phyloP scores from a whole-genome alignment of 2,329 filamentous ascomycete species.

The Dryadomyces quercus-mongolicae region DNA sequence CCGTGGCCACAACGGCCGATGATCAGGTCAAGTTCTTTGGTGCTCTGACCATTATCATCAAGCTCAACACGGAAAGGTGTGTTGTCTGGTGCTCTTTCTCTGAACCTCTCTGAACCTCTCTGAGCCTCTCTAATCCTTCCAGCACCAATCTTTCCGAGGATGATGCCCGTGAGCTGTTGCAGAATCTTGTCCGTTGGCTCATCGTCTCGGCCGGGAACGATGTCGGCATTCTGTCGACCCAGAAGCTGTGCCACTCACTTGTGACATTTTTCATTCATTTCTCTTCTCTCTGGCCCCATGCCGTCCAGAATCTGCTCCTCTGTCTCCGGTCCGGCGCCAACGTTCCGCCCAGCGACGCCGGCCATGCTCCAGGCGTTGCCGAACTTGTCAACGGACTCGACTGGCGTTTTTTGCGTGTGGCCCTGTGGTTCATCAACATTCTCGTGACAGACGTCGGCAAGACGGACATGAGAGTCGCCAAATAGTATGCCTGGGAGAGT shows the following conservation, averaged over 20 bases:
- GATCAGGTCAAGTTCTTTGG: slow-evolving; percentile 83
- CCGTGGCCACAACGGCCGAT: slow-evolving; percentile 37
- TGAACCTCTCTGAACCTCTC: neutral
- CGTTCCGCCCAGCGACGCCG: slow-evolving; percentile 34
- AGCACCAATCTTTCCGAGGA: slow-evolving; percentile 41
- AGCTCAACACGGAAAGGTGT: slow-evolving; percentile 83
- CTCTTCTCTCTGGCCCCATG: slow-evolving; percentile 52
- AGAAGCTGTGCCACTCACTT: slow-evolving; percentile 67
- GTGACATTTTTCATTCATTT: slow-evolving; percentile 66
- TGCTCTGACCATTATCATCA: slow-evolving; percentile 83
- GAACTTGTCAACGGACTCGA: slow-evolving; percentile 33
- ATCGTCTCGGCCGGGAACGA: slow-evolving; percentile 38
- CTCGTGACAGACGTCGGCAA: slow-evolving; percentile 58
- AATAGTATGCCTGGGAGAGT: slow-evolving; percentile 40
- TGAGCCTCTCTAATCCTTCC: neutral
- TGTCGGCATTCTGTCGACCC: slow-evolving; percentile 48
- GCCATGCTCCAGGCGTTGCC: slow-evolving; percentile 27
- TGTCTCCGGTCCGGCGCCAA: slow-evolving; percentile 39
- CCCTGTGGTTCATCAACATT: slow-evolving; percentile 52
- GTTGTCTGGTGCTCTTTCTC: slow-evolving; percentile 9
- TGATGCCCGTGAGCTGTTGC: slow-evolving; percentile 46
- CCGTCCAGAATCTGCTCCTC: slow-evolving; percentile 49
- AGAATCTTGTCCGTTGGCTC: slow-evolving; percentile 51
- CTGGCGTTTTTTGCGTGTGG: slow-evolving; percentile 38
- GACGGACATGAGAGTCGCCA: slow-evolving; percentile 48